Evolutionary conservation across 148 eudicot species (phyloP), one percentile per base, ranked within the genome.

Genomic region (Persicaria maculosa): DNA sequence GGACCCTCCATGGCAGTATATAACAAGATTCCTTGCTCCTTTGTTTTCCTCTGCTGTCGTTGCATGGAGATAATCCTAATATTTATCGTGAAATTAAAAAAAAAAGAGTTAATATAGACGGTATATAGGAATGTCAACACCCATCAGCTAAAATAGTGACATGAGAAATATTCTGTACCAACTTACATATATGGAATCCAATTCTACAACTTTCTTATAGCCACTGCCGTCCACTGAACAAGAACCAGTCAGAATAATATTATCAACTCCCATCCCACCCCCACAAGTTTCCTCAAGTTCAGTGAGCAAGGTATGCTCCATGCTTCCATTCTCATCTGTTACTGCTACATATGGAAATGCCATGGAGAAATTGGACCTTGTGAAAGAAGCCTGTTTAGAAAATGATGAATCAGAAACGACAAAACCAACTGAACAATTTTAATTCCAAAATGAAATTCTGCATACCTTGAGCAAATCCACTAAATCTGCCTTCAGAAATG

Each of bases 331-430:
- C 74, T 81, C 83, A 77, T 80, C 88, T 68, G 81, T 79, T 52
- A 86, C 74, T 57, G 88, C 78, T 59, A 95, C 79, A 77, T 92
- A 92, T 5, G 99, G 99, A 79, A 87, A 95, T 47, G 96, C 97
- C 81, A 92, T 75, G 44, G 96, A 92, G 84, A 82, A 86, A 73
- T 84, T 92, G 82, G 97, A 88, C 68, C 80, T 90, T 55, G 86
- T 80, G 83, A 87, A 87, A 52, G 97, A 85, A 75, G 77, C 84
- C 99, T 95, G 79, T 74, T 52, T 72, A 47, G 77, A 4, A 36
- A 65, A 52, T 9, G 50, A 71, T 46, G 73, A 61, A 64, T 69
- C 47, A 43, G 8, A 43, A 36, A 12, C 7, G 17, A 15, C 70
- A 65, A 36, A 65, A 17, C 70, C 14, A 64, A 11, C 14, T n/a